phyloP scores from a whole-genome alignment of 176 grass and related monocot genomes.

The Tillandsia fasciculata region DNA sequence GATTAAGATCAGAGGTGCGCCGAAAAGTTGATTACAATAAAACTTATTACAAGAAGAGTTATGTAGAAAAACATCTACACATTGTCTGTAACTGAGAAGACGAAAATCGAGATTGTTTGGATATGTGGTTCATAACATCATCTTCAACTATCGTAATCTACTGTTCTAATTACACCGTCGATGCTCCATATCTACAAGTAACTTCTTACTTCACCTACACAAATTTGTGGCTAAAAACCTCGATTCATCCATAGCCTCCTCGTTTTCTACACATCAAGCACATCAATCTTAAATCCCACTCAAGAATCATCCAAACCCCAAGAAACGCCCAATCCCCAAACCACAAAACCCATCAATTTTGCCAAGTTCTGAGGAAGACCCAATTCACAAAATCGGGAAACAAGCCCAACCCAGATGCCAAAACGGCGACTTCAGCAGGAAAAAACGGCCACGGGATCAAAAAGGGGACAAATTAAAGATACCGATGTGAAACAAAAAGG shows the following conservation, averaged over 20 bases:
- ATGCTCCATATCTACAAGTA: neutral
- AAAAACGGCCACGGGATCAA: neutral
- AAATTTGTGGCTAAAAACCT: neutral
- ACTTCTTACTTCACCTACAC: neutral
- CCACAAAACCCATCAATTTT: slow-evolving; percentile 4
- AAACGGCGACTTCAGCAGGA: neutral
- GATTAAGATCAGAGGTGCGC: neutral
- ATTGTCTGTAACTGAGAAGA: neutral
- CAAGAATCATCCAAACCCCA: slow-evolving; percentile 8
- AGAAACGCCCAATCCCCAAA: slow-evolving; percentile 3
- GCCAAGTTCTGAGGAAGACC: neutral
- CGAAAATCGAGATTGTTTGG: neutral
- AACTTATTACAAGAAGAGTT: neutral
- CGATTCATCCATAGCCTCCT: neutral
- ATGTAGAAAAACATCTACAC: neutral
- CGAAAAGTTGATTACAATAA: neutral
- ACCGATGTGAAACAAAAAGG: neutral
- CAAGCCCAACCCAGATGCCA: slow-evolving; percentile 1
- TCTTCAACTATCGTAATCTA: neutral
- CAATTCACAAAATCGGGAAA: slow-evolving; percentile 1
- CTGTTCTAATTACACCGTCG: neutral
- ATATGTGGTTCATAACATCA: neutral
- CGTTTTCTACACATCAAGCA: too few relatives aligned
- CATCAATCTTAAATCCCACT: neutral
- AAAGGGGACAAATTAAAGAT: neutral